Base-by-base conservation (phyloP, 73 alveolate genomes). In the Stentor coeruleus region DNA sequence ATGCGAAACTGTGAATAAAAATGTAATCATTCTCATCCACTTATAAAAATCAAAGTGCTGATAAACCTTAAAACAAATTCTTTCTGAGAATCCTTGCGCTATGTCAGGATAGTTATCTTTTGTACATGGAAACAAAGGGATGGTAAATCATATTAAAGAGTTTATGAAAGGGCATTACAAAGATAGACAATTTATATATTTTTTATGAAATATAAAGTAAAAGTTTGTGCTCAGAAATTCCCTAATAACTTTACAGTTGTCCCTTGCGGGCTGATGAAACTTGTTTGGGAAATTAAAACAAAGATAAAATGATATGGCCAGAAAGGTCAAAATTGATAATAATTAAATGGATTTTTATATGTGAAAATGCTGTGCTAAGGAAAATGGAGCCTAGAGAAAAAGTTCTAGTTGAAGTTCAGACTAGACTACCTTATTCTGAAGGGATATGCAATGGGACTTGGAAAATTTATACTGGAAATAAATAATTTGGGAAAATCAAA, bases 1-100 rank as follows among this genome's bases (percentile, higher is more conserved):
- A 73, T 95, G 99, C 82, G 96, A 93, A 86, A 86, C 3, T 95
- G 99, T 79, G 91, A 93, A 77, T 90, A 86, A n/a, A 91, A 88
- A 41, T 82, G 76, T 39, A 73, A 15, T 3, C 97, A 92, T 79
- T 87, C 73, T 35, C 96, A 75, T 75, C 74, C 83, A 36, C 20
- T 75, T 20, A 20, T 75, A 20, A 75, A 75, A 39, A 15, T 75
- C 26, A 75, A 75, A 39, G 38, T n/a, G 1, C 83, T 66, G 28
- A 49, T 66, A 11, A 31, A 31, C 0, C 14, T 26, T 66, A 40
- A 40, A 20, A 33, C 40, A 11, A 6, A 20, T 11, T 6, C 28
- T 20, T 11, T 49, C 66, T 49, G 66, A 20, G 6, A 6, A 6
- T 20, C 66, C 66, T 49, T 20, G 28, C 20, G 66, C 66, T 20